Evolutionary conservation across 2,329 filamentous ascomycete species (phyloP).

Genomic region (Scytalidium sp.): DNA sequence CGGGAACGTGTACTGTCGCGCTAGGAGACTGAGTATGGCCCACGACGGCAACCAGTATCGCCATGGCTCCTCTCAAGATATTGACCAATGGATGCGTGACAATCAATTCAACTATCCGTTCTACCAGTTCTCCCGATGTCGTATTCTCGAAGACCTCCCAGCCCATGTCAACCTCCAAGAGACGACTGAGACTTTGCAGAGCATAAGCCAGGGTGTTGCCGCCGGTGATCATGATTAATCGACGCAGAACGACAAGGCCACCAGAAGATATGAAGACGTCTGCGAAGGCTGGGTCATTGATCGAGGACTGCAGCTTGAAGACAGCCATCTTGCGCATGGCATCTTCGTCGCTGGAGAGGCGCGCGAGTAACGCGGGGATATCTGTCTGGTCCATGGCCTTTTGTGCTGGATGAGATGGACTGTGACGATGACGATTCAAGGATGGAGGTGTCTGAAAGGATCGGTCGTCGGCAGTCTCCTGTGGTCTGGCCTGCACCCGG

Average conservation of each 20-base stretch:
- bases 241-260: slow-evolving; percentile 76
- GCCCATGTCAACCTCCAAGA: slow-evolving; percentile 95
- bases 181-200: slow-evolving; percentile 78
- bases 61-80: slow-evolving; percentile 94
- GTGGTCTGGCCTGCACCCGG: not conserved
- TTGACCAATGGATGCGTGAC: slow-evolving; percentile 96
- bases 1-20: slow-evolving; percentile 45
- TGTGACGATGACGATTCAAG: not conserved
- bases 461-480: not conserved
- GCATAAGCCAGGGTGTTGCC: slow-evolving; percentile 97
- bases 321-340: slow-evolving; percentile 97
- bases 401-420: not conserved
- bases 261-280: slow-evolving; percentile 93
- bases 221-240: slow-evolving; percentile 77
- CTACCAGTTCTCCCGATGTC: slow-evolving; percentile 62
- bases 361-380: slow-evolving; percentile 62
- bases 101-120: slow-evolving; percentile 83
- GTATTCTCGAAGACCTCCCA: slow-evolving; percentile 81
- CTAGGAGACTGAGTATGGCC: slow-evolving; percentile 68
- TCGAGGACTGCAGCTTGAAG: slow-evolving; percentile 93
- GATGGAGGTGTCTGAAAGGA: not conserved
- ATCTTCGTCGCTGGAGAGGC: slow-evolving; percentile 72
- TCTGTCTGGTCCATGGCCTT: slow-evolving; percentile 61
- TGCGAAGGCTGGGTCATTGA: slow-evolving; percentile 94
- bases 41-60: slow-evolving; percentile 90